These are phyloP conservation scores for Pseudonitzschia delicatissima DNA, from an alignment of 108 stramenopile genomes.

Conservation along the genomic window DNA sequence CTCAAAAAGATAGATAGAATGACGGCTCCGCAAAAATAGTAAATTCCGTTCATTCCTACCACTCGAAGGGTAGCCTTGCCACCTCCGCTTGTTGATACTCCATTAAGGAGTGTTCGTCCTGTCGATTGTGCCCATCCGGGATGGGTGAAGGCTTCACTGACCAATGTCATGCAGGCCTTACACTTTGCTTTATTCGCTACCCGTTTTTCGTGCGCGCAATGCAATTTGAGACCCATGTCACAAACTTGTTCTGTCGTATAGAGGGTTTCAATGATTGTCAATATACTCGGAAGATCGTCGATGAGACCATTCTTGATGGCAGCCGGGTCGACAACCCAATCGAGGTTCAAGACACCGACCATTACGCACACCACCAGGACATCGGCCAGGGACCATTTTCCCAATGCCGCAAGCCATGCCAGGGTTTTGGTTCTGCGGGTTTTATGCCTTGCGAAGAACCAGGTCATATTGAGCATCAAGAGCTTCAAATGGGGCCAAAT, in stretches of 20 bases:
- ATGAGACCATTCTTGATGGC: conserved; percentile 56
- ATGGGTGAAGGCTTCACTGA: conserved; percentile 49
- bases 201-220: conserved; percentile 41
- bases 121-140: conserved; percentile 55
- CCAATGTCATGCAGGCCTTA: conserved; percentile 49
- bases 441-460: conserved; percentile 47
- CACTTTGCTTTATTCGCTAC: conserved; percentile 26
- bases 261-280: conserved; percentile 35
- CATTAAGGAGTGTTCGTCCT: conserved; percentile 49
- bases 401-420: conserved; percentile 58
- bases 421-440: conserved; percentile 51
- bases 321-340: conserved; percentile 70
- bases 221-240: conserved; percentile 40
- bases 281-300: conserved; percentile 50
- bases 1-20: conserved; percentile 74
- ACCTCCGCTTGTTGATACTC: conserved; percentile 60
- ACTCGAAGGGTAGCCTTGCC: conserved; percentile 64
- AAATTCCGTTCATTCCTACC: conserved; percentile 71
- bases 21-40: conserved; percentile 78
- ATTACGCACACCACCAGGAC: conserved; percentile 84
- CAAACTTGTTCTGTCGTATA: conserved; percentile 51
- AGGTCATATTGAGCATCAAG: conserved; percentile 53
- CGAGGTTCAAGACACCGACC: conserved; percentile 77
- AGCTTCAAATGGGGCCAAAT: conserved; percentile 86
- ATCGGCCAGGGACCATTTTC: conserved; percentile 84